A percentile compares a stretch with the other conserved stretches of the same genome.
Evolutionary conservation across 345 rosid species (phyloP).

Genomic region (Bruguiera gymnorhiza): DNA sequence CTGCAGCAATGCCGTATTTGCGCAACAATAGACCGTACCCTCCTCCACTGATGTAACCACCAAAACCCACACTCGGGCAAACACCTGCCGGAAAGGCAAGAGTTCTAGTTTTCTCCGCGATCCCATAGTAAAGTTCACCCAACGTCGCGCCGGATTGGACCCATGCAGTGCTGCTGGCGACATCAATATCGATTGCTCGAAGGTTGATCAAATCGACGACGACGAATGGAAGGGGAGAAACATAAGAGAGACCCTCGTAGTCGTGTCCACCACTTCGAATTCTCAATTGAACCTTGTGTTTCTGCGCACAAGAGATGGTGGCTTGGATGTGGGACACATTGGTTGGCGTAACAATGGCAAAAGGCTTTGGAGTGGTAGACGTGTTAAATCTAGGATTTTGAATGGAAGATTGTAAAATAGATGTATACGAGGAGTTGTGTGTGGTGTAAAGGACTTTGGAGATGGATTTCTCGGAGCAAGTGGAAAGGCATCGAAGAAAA

Average conservation of each 20-base stretch:
- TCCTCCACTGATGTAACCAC: slow-evolving; percentile 3
- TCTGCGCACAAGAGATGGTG: background rate
- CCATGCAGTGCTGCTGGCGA: background rate
- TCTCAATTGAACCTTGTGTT: slow-evolving; percentile 6
- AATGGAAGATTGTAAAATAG: background rate
- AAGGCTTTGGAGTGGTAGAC: background rate
- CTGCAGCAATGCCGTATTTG: slow-evolving; percentile 1
- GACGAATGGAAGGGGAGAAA: background rate
- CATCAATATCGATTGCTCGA: background rate
- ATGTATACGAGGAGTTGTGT: background rate
- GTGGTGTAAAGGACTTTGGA: background rate
- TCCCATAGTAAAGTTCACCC: background rate
- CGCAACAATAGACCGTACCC: slow-evolving; percentile 1
- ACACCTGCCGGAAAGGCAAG: slow-evolving; percentile 8
- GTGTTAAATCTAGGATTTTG: slow-evolving; percentile 1
- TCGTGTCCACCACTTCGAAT: slow-evolving; percentile 9
- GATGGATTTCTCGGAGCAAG: background rate
- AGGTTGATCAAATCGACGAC: background rate
- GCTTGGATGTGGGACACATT: background rate
- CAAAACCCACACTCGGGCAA: slow-evolving; percentile 11
- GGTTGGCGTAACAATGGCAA: background rate
- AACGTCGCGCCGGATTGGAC: slow-evolving; percentile 6
- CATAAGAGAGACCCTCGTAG: slow-evolving; percentile 1
- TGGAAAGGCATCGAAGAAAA: slow-evolving; percentile 11
- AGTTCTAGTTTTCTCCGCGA: background rate